Percentiles rank a stretch among this genome's conserved stretches.
Conservation (phyloP, 1,284 basidiomycete genomes). For the Laetiporus sulphureus region DNA sequence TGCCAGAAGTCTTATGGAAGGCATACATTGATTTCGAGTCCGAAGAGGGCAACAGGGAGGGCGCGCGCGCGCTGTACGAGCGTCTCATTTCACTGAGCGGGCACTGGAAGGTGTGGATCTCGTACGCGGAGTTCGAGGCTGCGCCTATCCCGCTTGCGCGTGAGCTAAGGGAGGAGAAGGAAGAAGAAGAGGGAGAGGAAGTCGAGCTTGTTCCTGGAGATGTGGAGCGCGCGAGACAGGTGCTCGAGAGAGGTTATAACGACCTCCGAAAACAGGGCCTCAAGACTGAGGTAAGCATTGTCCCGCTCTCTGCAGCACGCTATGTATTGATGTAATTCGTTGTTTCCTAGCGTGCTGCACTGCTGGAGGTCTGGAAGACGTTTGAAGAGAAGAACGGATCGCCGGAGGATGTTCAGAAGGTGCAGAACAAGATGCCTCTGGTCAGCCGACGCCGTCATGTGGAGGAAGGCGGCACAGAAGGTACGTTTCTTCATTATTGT, state of each 20-base stretch:
- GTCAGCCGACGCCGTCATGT: constrained; percentile 82
- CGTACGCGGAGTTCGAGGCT: constrained; percentile 74
- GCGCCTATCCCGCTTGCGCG: constrained; percentile 60
- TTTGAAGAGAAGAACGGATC: constrained; percentile 82
- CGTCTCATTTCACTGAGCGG: constrained; percentile 82
- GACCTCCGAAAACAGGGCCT: constrained; percentile 73
- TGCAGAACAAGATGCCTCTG: constrained; percentile 87
- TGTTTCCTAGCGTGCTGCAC: constrained; percentile 65
- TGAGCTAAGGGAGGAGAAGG: constrained; percentile 68
- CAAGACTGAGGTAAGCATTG: constrained; percentile 73
- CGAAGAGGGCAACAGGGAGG: constrained; percentile 88
- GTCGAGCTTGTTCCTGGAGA: constrained; percentile 34
- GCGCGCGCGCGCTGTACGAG: constrained; percentile 85
- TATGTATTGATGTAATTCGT: constrained; percentile 1
- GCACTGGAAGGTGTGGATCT: constrained; percentile 92
- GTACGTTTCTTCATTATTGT: constrained; percentile 50
- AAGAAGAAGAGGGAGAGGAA: constrained; percentile 41
- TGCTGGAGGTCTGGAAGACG: constrained; percentile 90
- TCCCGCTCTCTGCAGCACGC: constrained; percentile 1
- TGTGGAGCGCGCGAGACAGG: constrained; percentile 56
- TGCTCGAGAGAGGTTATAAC: constrained; percentile 84
- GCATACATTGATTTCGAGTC: constrained; percentile 97
- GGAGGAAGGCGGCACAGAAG: constrained; percentile 79
- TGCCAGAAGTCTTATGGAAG: constrained; percentile 98
- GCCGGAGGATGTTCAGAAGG: constrained; percentile 62